Conservation (phyloP, 345 rosid genomes). For the Carallia brachiata region DNA sequence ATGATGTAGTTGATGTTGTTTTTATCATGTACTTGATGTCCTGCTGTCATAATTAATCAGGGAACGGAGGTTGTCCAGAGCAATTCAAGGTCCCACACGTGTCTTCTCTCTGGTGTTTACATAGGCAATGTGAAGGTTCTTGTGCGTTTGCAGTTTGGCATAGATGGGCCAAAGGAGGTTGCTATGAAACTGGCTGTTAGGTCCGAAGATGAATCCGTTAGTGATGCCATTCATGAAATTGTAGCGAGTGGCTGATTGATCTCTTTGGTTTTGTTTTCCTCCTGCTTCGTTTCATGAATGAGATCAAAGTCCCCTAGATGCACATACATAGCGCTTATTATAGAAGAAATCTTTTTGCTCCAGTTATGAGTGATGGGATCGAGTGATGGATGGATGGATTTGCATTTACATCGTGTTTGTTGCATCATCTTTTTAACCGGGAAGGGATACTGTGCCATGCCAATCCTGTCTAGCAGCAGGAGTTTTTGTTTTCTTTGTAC, state of each 20-base stretch:
- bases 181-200: slow-evolving; percentile 90
- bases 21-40: neutral
- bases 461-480: slow-evolving; percentile 18
- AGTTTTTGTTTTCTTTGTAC: neutral
- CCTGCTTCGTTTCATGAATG: neutral
- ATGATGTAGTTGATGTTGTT: too few relatives aligned
- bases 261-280: neutral
- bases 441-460: slow-evolving; percentile 30
- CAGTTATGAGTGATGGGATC: slow-evolving; percentile 2
- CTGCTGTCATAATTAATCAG: slow-evolving; percentile 28
- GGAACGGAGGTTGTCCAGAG: slow-evolving; percentile 77
- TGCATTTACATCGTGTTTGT: slow-evolving; percentile 10
- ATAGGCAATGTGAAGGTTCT: slow-evolving; percentile 85
- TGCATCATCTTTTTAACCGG: slow-evolving; percentile 2
- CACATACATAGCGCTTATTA: slow-evolving; percentile 12
- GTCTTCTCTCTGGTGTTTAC: slow-evolving; percentile 81
- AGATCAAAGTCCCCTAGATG: slow-evolving; percentile 15
- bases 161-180: slow-evolving; percentile 74
- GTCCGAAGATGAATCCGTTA: slow-evolving; percentile 72
- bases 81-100: slow-evolving; percentile 95
- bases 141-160: slow-evolving; percentile 78
- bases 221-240: slow-evolving; percentile 84
- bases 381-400: neutral
- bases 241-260: slow-evolving; percentile 66
- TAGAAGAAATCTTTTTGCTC: slow-evolving; percentile 14